Percentiles rank a stretch among this genome's conserved stretches.
Evolutionary conservation across 805 yeast genomes (phyloP).

Genomic region (Wickerhamiella spandovensis): DNA sequence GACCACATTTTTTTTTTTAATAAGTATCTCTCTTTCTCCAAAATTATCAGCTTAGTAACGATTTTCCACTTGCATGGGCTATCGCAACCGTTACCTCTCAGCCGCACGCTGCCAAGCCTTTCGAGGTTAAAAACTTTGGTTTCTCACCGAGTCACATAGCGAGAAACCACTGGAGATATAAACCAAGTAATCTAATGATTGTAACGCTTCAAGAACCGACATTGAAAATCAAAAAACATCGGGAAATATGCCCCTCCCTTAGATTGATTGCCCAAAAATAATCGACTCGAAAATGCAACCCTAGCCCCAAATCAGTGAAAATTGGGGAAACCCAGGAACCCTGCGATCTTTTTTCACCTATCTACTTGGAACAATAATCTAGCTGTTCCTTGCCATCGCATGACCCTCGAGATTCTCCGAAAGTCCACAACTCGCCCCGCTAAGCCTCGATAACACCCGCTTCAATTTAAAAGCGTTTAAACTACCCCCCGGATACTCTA

Average conservation of each 20-base stretch:
- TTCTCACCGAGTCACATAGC: no score
- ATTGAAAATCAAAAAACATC: no score
- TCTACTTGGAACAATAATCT: not conserved
- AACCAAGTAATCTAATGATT: no score
- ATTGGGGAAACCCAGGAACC: not conserved
- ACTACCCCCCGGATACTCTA: conserved; percentile 7
- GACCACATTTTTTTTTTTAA: not conserved
- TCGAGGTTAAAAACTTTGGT: no score
- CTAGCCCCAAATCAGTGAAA: not conserved
- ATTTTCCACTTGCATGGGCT: no score
- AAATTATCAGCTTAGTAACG: not conserved
- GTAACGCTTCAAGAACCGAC: no score
- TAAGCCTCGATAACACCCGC: conserved; percentile 15
- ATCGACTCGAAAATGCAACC: not conserved
- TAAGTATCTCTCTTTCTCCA: no score
- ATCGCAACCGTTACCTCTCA: no score
- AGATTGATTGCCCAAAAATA: no score
- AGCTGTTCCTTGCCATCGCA: conserved; percentile 4
- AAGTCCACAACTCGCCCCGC: conserved; percentile 13
- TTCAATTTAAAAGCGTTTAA: not conserved
- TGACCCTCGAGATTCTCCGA: conserved; percentile 13
- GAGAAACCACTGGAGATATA: no score
- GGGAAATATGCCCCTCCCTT: no score
- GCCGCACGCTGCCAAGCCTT: no score
- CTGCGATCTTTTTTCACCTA: not conserved